Evolutionary conservation across 768 basidiomycete species (phyloP), one percentile per base, ranked within the genome.

Genomic region (Amanita inopinata): DNA sequence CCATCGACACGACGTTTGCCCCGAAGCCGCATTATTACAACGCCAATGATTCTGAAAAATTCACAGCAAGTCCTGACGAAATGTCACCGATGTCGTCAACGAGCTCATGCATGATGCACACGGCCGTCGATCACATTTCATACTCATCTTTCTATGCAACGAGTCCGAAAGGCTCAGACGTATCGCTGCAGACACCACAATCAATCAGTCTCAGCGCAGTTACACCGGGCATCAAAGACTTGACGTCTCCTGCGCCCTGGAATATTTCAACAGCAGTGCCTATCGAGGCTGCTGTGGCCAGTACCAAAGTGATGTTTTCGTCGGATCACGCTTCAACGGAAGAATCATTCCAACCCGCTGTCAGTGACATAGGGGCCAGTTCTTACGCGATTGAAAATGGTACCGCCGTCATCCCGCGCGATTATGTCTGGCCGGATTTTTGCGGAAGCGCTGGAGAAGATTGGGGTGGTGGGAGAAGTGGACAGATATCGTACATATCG

Each of bases 41-140:
- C 49, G 63, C 61, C 48, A 61, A 63, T 49, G 60, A 66, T 63
- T 50, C 62, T 67, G 54, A 57, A 62, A 23, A 62, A 62, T 14
- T 70, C 66, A 32, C 24, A 28, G 31, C 40, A 10, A n/a, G n/a
- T n/a, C n/a, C 31, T 3, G 31, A 46, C 14, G 37, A 14, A 22
- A 23, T 15, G 7, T 38, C 30, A 12, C 24, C 28, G 18, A 12
- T 12, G 23, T 65, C 52, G 46, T 73, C 73, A 10, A 69, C 73
- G 27, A 62, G 66, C 12, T 78, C 79, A 23, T 80, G 80, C 19
- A 66, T 69, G 49, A 83, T 85, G 81, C 81, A 80, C 46, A 85
- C 83, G 14, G 83, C 83, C 28, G 74, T 83, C 36, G 83, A 84
- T 58, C 20, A 27, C 5, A 18, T 44, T n/a, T 44, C 43, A 9